These are phyloP conservation scores for Arthonia radiata DNA, from an alignment of 495 filamentous ascomycete genomes.

Conservation along the genomic window DNA sequence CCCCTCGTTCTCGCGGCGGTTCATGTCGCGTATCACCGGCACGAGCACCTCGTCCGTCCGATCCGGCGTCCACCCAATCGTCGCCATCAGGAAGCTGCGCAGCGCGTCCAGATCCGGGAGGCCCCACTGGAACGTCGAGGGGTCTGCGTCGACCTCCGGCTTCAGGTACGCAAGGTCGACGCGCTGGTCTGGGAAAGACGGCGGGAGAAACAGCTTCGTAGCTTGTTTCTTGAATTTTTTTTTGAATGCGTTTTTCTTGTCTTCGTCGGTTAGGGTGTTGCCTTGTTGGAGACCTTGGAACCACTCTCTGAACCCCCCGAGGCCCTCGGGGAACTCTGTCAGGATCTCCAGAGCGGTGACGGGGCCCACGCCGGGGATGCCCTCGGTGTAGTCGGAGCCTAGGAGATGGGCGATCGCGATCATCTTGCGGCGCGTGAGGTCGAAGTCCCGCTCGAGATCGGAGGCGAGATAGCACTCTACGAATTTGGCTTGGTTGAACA, in stretches of 20 bases:
- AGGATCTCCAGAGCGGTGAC: slow-evolving; percentile 83
- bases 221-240: slow-evolving; percentile 59
- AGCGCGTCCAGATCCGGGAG: slow-evolving; percentile 76
- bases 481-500: slow-evolving; percentile 94
- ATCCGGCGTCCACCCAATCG: slow-evolving; percentile 77
- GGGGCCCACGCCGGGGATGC: slow-evolving; percentile 67
- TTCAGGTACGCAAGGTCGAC: slow-evolving; percentile 63
- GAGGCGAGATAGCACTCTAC: slow-evolving; percentile 85
- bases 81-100: slow-evolving; percentile 69
- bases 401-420: slow-evolving; percentile 75
- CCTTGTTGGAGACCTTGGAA: slow-evolving; percentile 52
- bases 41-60: slow-evolving; percentile 85
- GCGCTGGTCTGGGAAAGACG: slow-evolving; percentile 45
- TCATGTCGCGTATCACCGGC: slow-evolving; percentile 87
- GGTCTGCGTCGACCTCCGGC: slow-evolving; percentile 59
- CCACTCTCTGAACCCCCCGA: slow-evolving; percentile 62
- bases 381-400: slow-evolving; percentile 85
- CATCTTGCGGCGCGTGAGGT: slow-evolving; percentile 54
- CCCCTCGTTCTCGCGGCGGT: slow-evolving; percentile 57
- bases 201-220: slow-evolving; percentile 63
- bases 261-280: slow-evolving; percentile 22
- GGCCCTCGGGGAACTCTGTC: slow-evolving; percentile 49
- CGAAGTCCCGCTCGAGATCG: slow-evolving; percentile 75
- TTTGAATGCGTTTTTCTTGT: slow-evolving; percentile 34
- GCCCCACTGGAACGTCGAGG: slow-evolving; percentile 76